Conservation (phyloP, 257 asterid species). For the Petunia axillaris region DNA sequence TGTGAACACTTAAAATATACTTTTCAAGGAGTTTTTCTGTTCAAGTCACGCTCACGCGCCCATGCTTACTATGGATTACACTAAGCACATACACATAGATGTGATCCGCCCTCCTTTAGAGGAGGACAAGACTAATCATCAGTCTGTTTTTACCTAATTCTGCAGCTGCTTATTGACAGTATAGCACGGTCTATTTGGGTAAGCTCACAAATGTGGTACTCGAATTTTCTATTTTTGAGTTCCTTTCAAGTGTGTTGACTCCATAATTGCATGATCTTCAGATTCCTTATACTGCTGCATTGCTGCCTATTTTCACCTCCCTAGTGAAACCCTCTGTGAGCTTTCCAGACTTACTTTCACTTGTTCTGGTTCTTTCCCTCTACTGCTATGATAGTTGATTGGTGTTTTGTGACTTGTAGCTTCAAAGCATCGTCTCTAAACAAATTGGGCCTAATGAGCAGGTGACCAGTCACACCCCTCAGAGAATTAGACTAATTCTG, state of each 20-base stretch:
- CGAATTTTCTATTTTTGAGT: neutral
- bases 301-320: constrained; percentile 28
- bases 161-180: constrained; percentile 28
- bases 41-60: neutral
- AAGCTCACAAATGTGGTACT: neutral
- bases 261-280: constrained; percentile 2
- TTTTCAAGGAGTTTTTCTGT: neutral
- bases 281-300: constrained; percentile 23
- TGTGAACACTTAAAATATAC: neutral
- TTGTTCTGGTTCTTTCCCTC: neutral
- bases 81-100: neutral
- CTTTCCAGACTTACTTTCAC: constrained; percentile 17
- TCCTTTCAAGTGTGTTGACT: neutral
- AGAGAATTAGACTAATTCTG: neutral
- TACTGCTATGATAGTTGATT: neutral
- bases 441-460: constrained; percentile 28
- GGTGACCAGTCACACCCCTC: neutral
- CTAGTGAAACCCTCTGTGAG: constrained; percentile 23
- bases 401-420: neutral
- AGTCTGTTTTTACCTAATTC: constrained; percentile 16
- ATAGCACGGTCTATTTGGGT: constrained; percentile 27
- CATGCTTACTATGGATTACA: neutral
- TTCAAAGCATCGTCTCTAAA: constrained; percentile 28
- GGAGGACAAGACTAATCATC: neutral
- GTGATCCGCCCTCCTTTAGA: neutral